A percentile compares a stretch with the other conserved stretches of the same genome.
These are phyloP conservation scores for Beauveria asiatica DNA, from an alignment of 2,329 filamentous ascomycete species.

Conservation along the genomic window DNA sequence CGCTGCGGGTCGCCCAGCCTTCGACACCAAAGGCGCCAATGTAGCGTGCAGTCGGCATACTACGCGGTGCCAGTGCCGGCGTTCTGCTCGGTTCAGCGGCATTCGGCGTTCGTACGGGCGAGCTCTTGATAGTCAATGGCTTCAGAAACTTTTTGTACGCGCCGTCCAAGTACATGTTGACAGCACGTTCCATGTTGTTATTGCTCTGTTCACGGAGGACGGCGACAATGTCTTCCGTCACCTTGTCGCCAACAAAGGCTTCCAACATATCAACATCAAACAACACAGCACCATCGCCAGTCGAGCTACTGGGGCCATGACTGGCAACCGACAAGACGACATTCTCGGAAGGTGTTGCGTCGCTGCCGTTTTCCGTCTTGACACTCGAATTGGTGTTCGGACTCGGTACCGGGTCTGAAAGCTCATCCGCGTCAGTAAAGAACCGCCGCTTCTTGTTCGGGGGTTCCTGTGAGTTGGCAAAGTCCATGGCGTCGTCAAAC, in stretches of 20 bases:
- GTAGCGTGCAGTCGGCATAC: conserved; percentile 50
- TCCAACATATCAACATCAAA: conserved; percentile 54
- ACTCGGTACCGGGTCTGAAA: conserved; percentile 15
- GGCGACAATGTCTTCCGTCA: conserved; percentile 39
- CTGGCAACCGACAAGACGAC: background rate
- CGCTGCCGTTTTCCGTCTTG: conserved; percentile 10
- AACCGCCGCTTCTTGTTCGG: conserved; percentile 37
- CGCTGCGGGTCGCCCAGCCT: conserved; percentile 86
- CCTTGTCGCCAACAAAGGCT: conserved; percentile 49
- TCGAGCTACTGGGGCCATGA: conserved; percentile 15
- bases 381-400: conserved; percentile 3
- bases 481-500: conserved; percentile 27
- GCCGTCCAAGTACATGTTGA: conserved; percentile 64
- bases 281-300: conserved; percentile 18
- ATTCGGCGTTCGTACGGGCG: background rate
- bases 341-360: conserved; percentile 12
- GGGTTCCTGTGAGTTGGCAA: conserved; percentile 31
- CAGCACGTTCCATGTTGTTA: conserved; percentile 50
- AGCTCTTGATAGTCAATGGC: background rate
- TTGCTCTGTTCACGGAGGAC: conserved; percentile 46
- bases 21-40: conserved; percentile 87
- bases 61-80: conserved; percentile 13
- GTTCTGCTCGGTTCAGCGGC: conserved; percentile 10
- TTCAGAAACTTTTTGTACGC: conserved; percentile 48
- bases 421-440: conserved; percentile 26